phyloP scores from a whole-genome alignment of 2,329 filamentous ascomycete genomes.

The Nigrospora sphaerica region DNA sequence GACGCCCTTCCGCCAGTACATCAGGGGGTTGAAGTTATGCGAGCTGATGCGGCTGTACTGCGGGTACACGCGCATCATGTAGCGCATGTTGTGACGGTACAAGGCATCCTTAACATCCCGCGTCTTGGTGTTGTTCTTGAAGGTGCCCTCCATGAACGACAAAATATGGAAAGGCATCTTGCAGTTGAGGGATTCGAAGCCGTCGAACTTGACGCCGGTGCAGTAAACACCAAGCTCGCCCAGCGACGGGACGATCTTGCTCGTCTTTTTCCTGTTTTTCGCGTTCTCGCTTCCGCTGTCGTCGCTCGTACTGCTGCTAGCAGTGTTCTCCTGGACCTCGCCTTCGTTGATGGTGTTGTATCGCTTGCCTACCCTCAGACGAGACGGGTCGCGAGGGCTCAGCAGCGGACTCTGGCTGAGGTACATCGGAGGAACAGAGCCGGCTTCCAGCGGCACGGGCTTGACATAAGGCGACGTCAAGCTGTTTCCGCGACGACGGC shows the following conservation, averaged over 20 bases:
- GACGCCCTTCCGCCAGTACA: conserved; percentile 90
- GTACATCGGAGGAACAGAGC: conserved; percentile 41
- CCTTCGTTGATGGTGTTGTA: conserved; percentile 53
- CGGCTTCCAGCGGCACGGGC: conserved; percentile 53
- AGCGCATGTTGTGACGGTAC: conserved; percentile 83
- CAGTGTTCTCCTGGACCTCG: conserved; percentile 51
- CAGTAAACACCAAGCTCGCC: conserved; percentile 79
- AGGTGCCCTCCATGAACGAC: conserved; percentile 87
- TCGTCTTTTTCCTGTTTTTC: conserved; percentile 54
- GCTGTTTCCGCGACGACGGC: conserved; percentile 57
- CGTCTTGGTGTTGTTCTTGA: conserved; percentile 71
- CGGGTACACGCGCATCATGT: conserved; percentile 92
- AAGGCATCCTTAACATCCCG: conserved; percentile 70
- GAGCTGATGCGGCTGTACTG: conserved; percentile 75
- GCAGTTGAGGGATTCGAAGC: conserved; percentile 71
- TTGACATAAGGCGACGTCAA: conserved; percentile 70
- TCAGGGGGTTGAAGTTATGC: conserved; percentile 88
- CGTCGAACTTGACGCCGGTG: conserved; percentile 70
- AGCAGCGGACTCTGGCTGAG: conserved; percentile 48
- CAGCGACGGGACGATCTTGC: conserved; percentile 79
- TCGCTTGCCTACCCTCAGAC: conserved; percentile 39
- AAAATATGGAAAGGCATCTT: conserved; percentile 91
- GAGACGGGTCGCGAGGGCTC: conserved; percentile 42
- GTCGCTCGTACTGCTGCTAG: conserved; percentile 70
- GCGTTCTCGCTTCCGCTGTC: conserved; percentile 60